Evolutionary conservation across 2,329 filamentous ascomycete species (phyloP).

Genomic region (Cladophialophora yegresii): DNA sequence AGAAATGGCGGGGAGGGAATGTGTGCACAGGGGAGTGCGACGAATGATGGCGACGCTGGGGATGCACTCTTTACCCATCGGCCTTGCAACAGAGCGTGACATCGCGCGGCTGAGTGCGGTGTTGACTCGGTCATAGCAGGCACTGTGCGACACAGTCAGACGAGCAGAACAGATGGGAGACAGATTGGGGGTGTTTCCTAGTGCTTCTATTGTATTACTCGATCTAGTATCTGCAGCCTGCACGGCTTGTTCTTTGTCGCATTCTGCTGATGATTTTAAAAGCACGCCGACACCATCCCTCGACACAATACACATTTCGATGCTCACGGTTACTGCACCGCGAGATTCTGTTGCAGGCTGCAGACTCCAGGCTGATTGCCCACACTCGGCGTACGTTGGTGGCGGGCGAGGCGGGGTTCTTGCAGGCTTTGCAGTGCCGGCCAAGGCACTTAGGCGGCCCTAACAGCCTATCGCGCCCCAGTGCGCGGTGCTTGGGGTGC

Average conservation of each 20-base stretch:
- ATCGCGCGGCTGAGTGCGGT: slow-evolving; percentile 16
- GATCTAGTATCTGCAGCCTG: slow-evolving; percentile 4
- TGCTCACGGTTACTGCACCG: no score
- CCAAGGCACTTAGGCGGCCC: not conserved
- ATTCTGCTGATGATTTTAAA: not conserved
- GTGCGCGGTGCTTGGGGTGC: slow-evolving; percentile 1
- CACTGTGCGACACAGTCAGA: not conserved
- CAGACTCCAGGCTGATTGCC: not conserved
- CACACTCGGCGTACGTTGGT: slow-evolving; percentile 9
- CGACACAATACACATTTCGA: not conserved
- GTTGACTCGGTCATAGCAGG: not conserved
- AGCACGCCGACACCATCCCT: not conserved
- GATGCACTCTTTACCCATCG: not conserved
- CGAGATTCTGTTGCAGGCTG: not conserved
- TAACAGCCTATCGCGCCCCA: not conserved
- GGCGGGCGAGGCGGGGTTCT: not conserved
- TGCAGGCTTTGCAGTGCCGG: not conserved
- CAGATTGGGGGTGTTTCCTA: slow-evolving; percentile 14
- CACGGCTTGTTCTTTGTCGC: not conserved
- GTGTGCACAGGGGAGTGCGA: slow-evolving; percentile 6
- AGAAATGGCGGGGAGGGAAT: slow-evolving; percentile 8
- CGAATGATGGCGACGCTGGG: slow-evolving; percentile 22
- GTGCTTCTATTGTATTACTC: slow-evolving; percentile 9
- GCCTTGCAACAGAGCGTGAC: slow-evolving; percentile 18
- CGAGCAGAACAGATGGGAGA: slow-evolving; percentile 1